phyloP scores from a whole-genome alignment of 371 early-diverging fungal genomes.

The Entomophthora muscae region DNA sequence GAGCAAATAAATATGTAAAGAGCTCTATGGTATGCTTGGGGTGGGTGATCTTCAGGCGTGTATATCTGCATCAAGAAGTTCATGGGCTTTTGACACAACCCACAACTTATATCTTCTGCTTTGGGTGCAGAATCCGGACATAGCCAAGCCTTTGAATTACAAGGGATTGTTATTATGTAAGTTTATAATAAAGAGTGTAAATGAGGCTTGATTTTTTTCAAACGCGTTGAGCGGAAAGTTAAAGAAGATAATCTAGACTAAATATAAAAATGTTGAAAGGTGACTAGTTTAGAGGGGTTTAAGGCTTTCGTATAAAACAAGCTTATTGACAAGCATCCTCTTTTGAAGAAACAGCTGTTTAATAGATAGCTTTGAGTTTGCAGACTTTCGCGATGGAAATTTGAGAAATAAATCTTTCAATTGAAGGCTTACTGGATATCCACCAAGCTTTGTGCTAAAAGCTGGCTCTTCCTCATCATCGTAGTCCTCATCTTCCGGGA shows the following conservation, averaged over 20 bases:
- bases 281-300: not conserved
- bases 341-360: not conserved
- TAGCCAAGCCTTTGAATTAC: conserved; percentile 50
- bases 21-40: conserved; percentile 74
- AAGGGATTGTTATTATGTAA: not conserved
- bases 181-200: not conserved
- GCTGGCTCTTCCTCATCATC: not conserved
- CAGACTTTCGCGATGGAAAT: not conserved
- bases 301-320: not conserved
- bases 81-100: conserved; percentile 65
- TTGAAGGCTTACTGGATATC: conserved; percentile 3
- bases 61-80: conserved; percentile 72
- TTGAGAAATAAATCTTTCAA: not conserved
- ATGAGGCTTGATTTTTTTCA: not conserved
- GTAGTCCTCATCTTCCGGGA: not conserved
- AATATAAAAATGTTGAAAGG: not conserved
- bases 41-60: conserved; percentile 78
- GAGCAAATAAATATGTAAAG: conserved; percentile 84
- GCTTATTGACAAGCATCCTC: not conserved
- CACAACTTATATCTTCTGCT: conserved; percentile 44
- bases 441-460: not conserved
- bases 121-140: conserved; percentile 48
- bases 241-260: not conserved
- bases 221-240: not conserved
- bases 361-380: not conserved